A percentile compares a stretch with the other conserved stretches of the same genome.
These are phyloP conservation scores for Candida sp. DNA, from an alignment of 1,139 yeast species.

Conservation along the genomic window DNA sequence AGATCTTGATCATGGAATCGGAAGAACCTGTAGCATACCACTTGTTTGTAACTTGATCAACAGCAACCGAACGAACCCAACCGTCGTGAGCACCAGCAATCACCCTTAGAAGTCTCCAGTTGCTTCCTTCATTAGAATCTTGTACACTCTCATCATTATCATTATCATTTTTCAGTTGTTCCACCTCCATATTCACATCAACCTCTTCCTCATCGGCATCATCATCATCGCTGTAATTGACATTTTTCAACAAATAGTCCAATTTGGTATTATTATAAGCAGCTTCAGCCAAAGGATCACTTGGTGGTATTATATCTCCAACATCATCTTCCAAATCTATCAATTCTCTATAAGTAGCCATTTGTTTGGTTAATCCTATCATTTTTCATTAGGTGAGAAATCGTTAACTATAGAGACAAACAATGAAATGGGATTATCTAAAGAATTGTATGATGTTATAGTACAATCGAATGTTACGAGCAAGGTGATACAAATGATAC, in stretches of 20 bases:
- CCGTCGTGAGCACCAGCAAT: constrained; percentile 86
- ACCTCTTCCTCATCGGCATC: constrained; percentile 2
- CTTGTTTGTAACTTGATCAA: constrained; percentile 78
- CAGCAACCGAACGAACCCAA: constrained; percentile 78
- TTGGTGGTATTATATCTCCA: constrained; percentile 22
- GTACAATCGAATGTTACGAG: constrained; percentile 8
- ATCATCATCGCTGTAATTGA: constrained; percentile 1
- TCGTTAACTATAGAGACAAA: background rate
- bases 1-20: constrained; percentile 84
- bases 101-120: constrained; percentile 71
- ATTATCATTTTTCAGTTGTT: background rate
- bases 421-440: constrained; percentile 7
- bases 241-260: constrained; percentile 15
- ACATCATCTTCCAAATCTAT: constrained; percentile 13
- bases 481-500: constrained; percentile 22
- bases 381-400: too few relatives aligned
- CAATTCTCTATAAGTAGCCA: constrained; percentile 9
- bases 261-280: constrained; percentile 27
- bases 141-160: background rate
- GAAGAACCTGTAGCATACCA: constrained; percentile 94
- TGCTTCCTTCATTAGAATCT: background rate
- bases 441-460: constrained; percentile 12
- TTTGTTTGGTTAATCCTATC: background rate
- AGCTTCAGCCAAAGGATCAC: constrained; percentile 30
- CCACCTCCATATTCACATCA: background rate